Evolutionary conservation across 371 early-diverging fungal species (phyloP).

Genomic region (Mycotypha africana): DNA sequence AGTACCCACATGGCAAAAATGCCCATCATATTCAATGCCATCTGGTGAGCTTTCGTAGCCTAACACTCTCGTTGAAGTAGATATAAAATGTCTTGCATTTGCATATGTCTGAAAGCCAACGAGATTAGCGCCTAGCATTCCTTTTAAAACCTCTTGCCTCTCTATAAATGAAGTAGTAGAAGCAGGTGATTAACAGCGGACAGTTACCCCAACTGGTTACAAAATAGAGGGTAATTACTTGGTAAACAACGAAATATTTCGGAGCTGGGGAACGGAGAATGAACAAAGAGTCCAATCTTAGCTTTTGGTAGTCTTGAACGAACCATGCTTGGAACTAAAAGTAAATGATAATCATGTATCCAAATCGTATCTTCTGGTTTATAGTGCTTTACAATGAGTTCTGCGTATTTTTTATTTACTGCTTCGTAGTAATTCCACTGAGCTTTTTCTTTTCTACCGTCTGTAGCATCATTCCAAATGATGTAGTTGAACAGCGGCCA

Average conservation of each 20-base stretch:
- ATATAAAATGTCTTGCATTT: conserved; percentile 94
- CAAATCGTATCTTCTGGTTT: conserved; percentile 89
- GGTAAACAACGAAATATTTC: conserved; percentile 93
- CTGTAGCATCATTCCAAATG: conserved; percentile 72
- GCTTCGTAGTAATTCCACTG: conserved; percentile 82
- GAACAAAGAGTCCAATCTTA: conserved; percentile 94
- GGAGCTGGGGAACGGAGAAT: conserved; percentile 95
- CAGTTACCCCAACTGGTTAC: too few species aligned
- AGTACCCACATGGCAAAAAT: conserved; percentile 76
- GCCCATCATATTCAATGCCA: conserved; percentile 75
- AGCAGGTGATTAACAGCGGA: conserved; percentile 93
- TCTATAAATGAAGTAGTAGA: conserved; percentile 80
- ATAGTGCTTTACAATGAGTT: conserved; percentile 65
- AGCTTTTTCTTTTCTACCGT: conserved; percentile 55
- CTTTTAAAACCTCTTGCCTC: conserved; percentile 86
- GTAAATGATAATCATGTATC: conserved; percentile 98
- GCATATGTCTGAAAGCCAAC: conserved; percentile 96
- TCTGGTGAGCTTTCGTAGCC: conserved; percentile 83
- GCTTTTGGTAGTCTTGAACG: conserved; percentile 73
- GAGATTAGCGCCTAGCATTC: conserved; percentile 87
- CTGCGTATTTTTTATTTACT: conserved; percentile 82
- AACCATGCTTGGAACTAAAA: conserved; percentile 85
- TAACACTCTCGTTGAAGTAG: conserved; percentile 87
- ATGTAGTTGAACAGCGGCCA: conserved; percentile 99
- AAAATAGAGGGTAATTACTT: conserved; percentile 63